Conservation (phyloP, 1,139 yeast genomes). For the Pichia inconspicua region DNA sequence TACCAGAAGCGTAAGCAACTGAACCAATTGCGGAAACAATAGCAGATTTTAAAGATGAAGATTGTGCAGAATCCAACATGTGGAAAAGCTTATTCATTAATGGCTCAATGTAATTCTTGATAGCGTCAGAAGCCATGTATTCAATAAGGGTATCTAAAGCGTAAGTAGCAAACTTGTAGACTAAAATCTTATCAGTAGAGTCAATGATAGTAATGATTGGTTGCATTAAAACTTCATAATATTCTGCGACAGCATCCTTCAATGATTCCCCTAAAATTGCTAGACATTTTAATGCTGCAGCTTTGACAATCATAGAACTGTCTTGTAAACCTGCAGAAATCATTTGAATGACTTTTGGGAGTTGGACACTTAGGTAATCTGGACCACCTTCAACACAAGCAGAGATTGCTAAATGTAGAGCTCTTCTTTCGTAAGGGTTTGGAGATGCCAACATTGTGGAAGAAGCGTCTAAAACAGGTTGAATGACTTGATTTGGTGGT, state of each 20-base stretch:
- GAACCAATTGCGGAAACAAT: constrained; percentile 96
- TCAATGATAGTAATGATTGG: constrained; percentile 83
- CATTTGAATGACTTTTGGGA: constrained; percentile 65
- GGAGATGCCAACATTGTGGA: constrained; percentile 56
- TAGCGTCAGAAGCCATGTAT: constrained; percentile 81
- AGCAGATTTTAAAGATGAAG: constrained; percentile 70
- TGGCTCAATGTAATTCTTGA: constrained; percentile 74
- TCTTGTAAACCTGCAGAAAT: constrained; percentile 75
- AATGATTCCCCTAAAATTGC: constrained; percentile 74
- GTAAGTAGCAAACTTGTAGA: constrained; percentile 84
- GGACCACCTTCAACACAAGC: constrained; percentile 91
- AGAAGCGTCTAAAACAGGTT: constrained; percentile 66
- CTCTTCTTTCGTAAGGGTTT: constrained; percentile 76
- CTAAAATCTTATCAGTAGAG: constrained; percentile 71
- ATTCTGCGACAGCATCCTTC: constrained; percentile 76
- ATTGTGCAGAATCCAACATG: constrained; percentile 61
- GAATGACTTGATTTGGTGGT: constrained; percentile 88
- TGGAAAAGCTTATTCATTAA: constrained; percentile 83
- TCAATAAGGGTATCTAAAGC: constrained; percentile 91
- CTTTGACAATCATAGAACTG: constrained; percentile 65
- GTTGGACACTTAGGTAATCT: constrained; percentile 73
- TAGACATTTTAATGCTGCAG: constrained; percentile 80
- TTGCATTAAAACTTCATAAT: constrained; percentile 77
- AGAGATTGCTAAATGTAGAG: constrained; percentile 75
- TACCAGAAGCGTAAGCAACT: constrained; percentile 92